Evolutionary conservation across 768 basidiomycete genomes (phyloP).

Genomic region (Cytidiella melzeri): DNA sequence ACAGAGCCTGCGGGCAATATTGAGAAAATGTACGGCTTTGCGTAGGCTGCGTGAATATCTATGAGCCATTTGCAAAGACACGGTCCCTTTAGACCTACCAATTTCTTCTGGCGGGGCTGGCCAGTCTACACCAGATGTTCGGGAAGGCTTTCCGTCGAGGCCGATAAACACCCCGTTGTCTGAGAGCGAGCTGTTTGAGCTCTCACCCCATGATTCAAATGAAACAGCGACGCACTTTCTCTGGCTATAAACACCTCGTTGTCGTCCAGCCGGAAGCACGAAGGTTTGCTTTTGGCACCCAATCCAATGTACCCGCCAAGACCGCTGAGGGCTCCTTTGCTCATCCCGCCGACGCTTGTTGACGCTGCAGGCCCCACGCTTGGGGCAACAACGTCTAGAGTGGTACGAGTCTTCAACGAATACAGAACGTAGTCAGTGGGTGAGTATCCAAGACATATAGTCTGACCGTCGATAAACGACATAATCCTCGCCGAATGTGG

Average conservation of each 20-base stretch:
- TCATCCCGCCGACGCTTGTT: slow-evolving; percentile 39
- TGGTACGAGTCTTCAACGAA: slow-evolving; percentile 51
- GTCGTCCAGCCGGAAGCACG: slow-evolving; percentile 46
- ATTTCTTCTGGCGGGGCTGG: slow-evolving; percentile 79
- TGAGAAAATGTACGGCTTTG: slow-evolving; percentile 75
- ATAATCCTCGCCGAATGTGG: slow-evolving; percentile 90
- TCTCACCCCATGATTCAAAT: too few relatives aligned
- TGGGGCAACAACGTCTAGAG: slow-evolving; percentile 44
- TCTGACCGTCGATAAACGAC: slow-evolving; percentile 59
- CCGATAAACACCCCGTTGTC: slow-evolving; percentile 67
- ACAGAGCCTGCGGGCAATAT: slow-evolving; percentile 67
- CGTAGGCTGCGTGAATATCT: slow-evolving; percentile 41
- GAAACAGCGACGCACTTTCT: slow-evolving; percentile 65
- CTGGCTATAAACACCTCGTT: slow-evolving; percentile 67
- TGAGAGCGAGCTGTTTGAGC: slow-evolving; percentile 23
- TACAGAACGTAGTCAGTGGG: slow-evolving; percentile 72
- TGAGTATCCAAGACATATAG: slow-evolving; percentile 75
- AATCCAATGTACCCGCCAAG: slow-evolving; percentile 81
- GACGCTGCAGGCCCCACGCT: slow-evolving; percentile 28
- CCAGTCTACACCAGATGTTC: slow-evolving; percentile 56
- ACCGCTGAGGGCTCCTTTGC: slow-evolving; percentile 74
- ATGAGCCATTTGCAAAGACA: slow-evolving; percentile 4
- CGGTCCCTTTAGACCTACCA: slow-evolving; percentile 35
- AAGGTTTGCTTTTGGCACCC: slow-evolving; percentile 68
- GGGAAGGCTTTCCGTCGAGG: slow-evolving; percentile 47